phyloP scores from a whole-genome alignment of 83 land plant genomes.

The Picea abies region DNA sequence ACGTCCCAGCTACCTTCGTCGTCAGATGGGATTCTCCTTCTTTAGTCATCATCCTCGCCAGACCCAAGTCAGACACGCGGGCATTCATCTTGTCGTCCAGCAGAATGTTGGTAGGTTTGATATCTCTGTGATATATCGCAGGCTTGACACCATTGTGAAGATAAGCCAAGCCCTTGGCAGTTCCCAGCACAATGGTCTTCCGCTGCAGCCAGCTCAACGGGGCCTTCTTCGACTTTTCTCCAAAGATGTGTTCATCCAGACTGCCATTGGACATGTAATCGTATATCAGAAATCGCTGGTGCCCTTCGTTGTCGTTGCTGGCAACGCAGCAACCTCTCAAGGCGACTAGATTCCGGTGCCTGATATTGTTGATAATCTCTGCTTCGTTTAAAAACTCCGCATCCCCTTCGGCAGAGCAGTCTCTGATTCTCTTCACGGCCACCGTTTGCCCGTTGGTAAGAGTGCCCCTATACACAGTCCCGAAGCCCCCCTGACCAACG shows the following conservation, averaged over 20 bases:
- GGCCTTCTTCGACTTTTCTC: conserved; percentile 20
- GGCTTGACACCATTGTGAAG: conserved; percentile 77
- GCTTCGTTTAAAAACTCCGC: background rate
- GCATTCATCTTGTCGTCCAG: conserved; percentile 67
- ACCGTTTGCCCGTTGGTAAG: background rate
- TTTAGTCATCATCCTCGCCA: conserved; percentile 33
- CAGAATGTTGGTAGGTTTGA: conserved; percentile 17
- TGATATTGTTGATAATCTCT: background rate
- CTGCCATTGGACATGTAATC: background rate
- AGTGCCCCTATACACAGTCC: background rate
- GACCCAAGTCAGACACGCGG: conserved; percentile 78
- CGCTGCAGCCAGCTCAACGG: conserved; percentile 53
- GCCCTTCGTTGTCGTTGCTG: background rate
- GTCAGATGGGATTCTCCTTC: background rate
- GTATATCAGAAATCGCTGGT: background rate
- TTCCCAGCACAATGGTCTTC: conserved; percentile 53
- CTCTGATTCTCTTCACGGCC: background rate
- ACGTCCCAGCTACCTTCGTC: background rate
- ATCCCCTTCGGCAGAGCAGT: background rate
- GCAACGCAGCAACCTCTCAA: background rate
- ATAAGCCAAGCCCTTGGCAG: conserved; percentile 75
- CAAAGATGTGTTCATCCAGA: background rate
- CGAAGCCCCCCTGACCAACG: conserved; percentile 6
- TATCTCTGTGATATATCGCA: conserved; percentile 72
- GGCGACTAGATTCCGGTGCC: background rate